A percentile compares a stretch with the other conserved stretches of the same genome.
phyloP scores from a whole-genome alignment of 108 stramenopile species.

The Conticribra weissflogii region DNA sequence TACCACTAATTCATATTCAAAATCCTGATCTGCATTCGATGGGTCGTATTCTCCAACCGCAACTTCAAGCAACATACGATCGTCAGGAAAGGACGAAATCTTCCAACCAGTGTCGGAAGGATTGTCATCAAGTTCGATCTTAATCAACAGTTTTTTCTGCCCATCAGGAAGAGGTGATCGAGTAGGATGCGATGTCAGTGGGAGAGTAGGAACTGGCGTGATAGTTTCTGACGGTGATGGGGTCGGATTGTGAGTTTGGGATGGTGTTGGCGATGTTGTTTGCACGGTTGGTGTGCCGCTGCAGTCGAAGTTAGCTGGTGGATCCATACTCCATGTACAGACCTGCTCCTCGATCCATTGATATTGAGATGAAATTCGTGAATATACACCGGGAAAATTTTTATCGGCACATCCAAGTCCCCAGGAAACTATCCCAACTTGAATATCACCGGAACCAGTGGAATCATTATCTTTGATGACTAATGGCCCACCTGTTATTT shows the following conservation, averaged over 20 bases:
- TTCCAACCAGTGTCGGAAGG: conserved; percentile 42
- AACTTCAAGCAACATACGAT: conserved; percentile 35
- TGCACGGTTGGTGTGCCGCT: conserved; percentile 6
- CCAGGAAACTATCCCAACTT: conserved; percentile 53
- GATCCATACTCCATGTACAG: conserved; percentile 47
- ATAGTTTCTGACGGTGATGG: background rate
- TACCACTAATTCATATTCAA: conserved; percentile 26
- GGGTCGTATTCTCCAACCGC: conserved; percentile 20
- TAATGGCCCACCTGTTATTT: conserved; percentile 24
- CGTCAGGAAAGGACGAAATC: conserved; percentile 19
- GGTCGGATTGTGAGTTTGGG: conserved; percentile 6
- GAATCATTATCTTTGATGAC: conserved; percentile 13
- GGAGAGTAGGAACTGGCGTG: background rate
- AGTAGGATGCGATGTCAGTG: conserved; percentile 18
- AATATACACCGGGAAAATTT: conserved; percentile 55
- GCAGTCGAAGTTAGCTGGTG: conserved; percentile 57
- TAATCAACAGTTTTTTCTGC: conserved; percentile 37
- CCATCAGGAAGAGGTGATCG: conserved; percentile 36
- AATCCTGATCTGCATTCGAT: conserved; percentile 2
- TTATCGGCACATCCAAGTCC: conserved; percentile 39
- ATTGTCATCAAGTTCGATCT: conserved; percentile 20
- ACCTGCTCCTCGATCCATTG: conserved; percentile 60
- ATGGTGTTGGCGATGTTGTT: background rate
- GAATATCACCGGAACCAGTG: conserved; percentile 33
- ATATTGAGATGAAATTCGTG: conserved; percentile 20